Evolutionary conservation across 1,139 yeast species (phyloP), one percentile per base, ranked within the genome.

Genomic region (Candida sojae): DNA sequence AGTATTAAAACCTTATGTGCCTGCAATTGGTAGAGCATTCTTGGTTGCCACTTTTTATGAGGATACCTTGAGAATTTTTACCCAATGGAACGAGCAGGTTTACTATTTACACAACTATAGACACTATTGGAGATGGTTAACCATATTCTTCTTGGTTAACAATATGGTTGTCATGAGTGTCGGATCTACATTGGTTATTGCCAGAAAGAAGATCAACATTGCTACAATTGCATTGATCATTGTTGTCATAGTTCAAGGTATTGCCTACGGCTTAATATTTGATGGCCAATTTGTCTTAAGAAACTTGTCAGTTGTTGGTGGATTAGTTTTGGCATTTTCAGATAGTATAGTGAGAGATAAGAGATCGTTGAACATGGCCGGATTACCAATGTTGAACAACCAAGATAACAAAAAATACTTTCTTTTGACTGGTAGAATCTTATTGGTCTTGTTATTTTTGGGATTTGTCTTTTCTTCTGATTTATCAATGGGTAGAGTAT

Each of bases 11-110:
- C 93, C 93, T 0, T 85, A 83, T 57, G 84, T 86, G 32, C 98
- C 98, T 11, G 84, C 86, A 25, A 80, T 93, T 56, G 98, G 97
- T 29, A 79, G 99, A 50, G 84, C 89, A 53, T 81, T 92, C 59
- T 91, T 93, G 56, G 97, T 93, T 51, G 97, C 96, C 46, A 93
- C 99, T 1, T 93, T 92, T 64, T 82, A 84, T 59, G 99, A 93
- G 68, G 99, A 93, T 63, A 83, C 97, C 1, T 66, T 87, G 50
- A 80, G 99, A 66, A 89, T 93, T 60, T 63, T 85, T 51, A 75
- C 91, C 12, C 98, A 92, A 69, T 93, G 98, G 98, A 68, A 79
- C 32, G 96, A 91, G 61, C 99, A 93, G 68, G 90, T 90, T 30
- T 86, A 83, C 64, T 93, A 88, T 66, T 77, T 93, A 59, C 82